phyloP scores from a whole-genome alignment of 768 basidiomycete genomes.

The Boletus fagicola region DNA sequence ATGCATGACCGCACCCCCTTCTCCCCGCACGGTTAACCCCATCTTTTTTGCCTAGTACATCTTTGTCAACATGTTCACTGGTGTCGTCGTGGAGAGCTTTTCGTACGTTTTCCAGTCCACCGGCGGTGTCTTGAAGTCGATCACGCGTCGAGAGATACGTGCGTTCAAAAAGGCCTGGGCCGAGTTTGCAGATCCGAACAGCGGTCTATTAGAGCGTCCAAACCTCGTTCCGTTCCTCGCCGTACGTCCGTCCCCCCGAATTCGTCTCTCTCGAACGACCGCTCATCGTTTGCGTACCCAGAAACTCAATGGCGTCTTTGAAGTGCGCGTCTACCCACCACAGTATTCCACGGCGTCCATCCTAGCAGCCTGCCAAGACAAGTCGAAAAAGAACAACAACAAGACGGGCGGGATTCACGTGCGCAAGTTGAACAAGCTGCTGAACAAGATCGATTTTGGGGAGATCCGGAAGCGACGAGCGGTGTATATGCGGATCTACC shows the following conservation, averaged over 20 bases:
- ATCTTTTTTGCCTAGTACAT: slow-evolving; percentile 62
- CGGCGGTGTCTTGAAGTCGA: slow-evolving; percentile 66
- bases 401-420: slow-evolving; percentile 59
- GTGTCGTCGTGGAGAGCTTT: slow-evolving; percentile 95
- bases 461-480: slow-evolving; percentile 64
- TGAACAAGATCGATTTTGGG: slow-evolving; percentile 64
- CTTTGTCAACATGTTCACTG: slow-evolving; percentile 94
- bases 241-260: slow-evolving; percentile 46
- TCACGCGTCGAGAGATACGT: slow-evolving; percentile 90
- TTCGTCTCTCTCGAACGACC: background rate
- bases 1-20: slow-evolving; percentile 18
- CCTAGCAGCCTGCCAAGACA: slow-evolving; percentile 46
- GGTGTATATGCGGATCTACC: slow-evolving; percentile 74
- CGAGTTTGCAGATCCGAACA: slow-evolving; percentile 73
- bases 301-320: slow-evolving; percentile 85
- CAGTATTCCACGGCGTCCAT: slow-evolving; percentile 66
- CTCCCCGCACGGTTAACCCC: background rate
- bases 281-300: slow-evolving; percentile 29
- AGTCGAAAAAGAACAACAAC: slow-evolving; percentile 33
- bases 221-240: slow-evolving; percentile 78
- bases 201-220: slow-evolving; percentile 70
- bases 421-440: slow-evolving; percentile 51
- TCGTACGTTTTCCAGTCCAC: slow-evolving; percentile 92
- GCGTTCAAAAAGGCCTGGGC: slow-evolving; percentile 95
- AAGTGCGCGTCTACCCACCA: slow-evolving; percentile 78